Percentiles rank a stretch among this genome's conserved stretches.
Conservation (phyloP, 2,329 filamentous ascomycete species). For the Microsporum ferrugineum region DNA sequence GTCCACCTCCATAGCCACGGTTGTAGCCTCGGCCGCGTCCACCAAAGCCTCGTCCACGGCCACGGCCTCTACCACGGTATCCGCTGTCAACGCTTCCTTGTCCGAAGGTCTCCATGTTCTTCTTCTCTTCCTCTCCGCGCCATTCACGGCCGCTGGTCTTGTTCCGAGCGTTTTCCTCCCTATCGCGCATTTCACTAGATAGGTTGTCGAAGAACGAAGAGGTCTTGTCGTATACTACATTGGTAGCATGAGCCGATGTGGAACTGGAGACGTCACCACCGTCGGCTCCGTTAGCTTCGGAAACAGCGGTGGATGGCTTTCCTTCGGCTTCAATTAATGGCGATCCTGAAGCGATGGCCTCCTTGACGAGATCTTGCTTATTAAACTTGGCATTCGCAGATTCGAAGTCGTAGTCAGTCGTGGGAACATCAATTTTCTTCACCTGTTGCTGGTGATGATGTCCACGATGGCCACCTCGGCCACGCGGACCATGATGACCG, state of each 20-base stretch:
- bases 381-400: slow-evolving; percentile 79
- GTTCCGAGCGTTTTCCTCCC: slow-evolving; percentile 56
- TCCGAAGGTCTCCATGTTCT: slow-evolving; percentile 96
- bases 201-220: slow-evolving; percentile 97
- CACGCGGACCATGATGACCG: slow-evolving; percentile 35
- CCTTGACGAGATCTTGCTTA: slow-evolving; percentile 76
- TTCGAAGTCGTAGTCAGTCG: slow-evolving; percentile 86
- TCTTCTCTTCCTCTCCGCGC: slow-evolving; percentile 82
- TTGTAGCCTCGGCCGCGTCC: slow-evolving; percentile 38
- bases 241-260: slow-evolving; percentile 25
- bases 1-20: slow-evolving; percentile 36
- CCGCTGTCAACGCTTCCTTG: slow-evolving; percentile 87
- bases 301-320: slow-evolving; percentile 32
- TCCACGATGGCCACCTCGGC: slow-evolving; percentile 36
- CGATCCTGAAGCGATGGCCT: slow-evolving; percentile 69
- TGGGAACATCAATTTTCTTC: slow-evolving; percentile 74
- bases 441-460: slow-evolving; percentile 34
- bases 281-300: slow-evolving; percentile 27
- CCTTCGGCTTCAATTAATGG: slow-evolving; percentile 48
- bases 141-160: slow-evolving; percentile 74
- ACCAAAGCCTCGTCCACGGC: slow-evolving; percentile 50
- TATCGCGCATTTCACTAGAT: slow-evolving; percentile 82
- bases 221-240: slow-evolving; percentile 67
- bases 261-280: slow-evolving; percentile 26
- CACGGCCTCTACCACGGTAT: slow-evolving; percentile 68